These are phyloP conservation scores for Leucaena leucocephala DNA, from an alignment of 306 rosid genomes.

Conservation along the genomic window DNA sequence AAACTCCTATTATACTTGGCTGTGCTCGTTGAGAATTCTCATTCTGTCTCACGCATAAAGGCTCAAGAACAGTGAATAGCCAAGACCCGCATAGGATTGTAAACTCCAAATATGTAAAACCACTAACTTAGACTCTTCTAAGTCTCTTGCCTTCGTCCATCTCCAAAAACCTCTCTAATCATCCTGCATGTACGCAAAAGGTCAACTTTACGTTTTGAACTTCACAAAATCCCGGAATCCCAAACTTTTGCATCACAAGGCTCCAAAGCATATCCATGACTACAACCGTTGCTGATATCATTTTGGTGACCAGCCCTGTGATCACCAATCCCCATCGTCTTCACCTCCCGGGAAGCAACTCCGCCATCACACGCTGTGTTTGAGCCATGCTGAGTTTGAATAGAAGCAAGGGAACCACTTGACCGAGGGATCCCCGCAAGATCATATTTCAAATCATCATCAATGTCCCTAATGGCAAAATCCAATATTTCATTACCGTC, in stretches of 20 bases:
- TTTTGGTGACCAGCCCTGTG: too few relatives aligned
- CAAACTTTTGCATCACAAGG: too few relatives aligned
- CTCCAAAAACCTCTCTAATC: slow-evolving; percentile 86
- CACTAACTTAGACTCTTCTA: slow-evolving; percentile 61
- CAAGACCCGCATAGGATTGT: slow-evolving; percentile 30
- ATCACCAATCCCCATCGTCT: too few relatives aligned
- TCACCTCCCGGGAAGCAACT: too few relatives aligned
- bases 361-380: too few relatives aligned
- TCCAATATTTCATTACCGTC: slow-evolving; percentile 18
- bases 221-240: slow-evolving; percentile 23
- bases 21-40: slow-evolving; percentile 3
- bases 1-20: slow-evolving; percentile 27
- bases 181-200: slow-evolving; percentile 74
- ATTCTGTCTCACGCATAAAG: slow-evolving; percentile 1
- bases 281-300: too few relatives aligned
- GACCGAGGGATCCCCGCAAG: too few relatives aligned
- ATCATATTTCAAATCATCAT: too few relatives aligned
- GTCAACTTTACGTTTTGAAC: slow-evolving; percentile 58
- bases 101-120: slow-evolving; percentile 17
- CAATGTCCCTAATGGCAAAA: too few relatives aligned
- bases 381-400: too few relatives aligned
- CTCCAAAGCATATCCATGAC: too few relatives aligned
- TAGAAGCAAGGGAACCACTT: too few relatives aligned
- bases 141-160: slow-evolving; percentile 55
- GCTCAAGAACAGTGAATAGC: slow-evolving; percentile 29